phyloP scores from a whole-genome alignment of 2,329 filamentous ascomycete genomes.

The Ophiosphaerella narmari region DNA sequence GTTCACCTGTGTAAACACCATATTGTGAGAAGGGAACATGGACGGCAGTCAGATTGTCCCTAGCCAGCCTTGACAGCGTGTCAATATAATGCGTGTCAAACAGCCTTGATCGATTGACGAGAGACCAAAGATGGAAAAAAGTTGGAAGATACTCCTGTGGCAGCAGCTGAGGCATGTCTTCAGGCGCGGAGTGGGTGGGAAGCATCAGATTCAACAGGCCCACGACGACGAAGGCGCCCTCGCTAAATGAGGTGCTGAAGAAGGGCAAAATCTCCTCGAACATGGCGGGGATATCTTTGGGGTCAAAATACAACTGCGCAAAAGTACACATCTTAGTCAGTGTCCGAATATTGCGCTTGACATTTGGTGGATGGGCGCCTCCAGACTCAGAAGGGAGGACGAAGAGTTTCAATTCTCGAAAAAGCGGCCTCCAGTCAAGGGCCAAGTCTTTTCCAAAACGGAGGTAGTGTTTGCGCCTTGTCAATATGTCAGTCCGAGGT shows the following conservation, averaged over 20 bases:
- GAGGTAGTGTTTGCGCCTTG: constrained; percentile 91
- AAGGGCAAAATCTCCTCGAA: constrained; percentile 58
- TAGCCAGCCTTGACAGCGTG: constrained; percentile 81
- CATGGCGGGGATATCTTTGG: constrained; percentile 78
- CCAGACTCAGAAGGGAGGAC: constrained; percentile 83
- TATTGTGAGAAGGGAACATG: constrained; percentile 82
- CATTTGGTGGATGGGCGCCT: constrained; percentile 63
- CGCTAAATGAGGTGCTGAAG: constrained; percentile 91
- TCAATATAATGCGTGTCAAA: constrained; percentile 90
- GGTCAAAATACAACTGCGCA: constrained; percentile 90
- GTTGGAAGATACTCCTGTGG: constrained; percentile 90
- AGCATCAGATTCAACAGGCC: constrained; percentile 85
- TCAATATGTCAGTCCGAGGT: constrained; percentile 31
- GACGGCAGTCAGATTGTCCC: constrained; percentile 76
- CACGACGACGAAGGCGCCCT: constrained; percentile 91
- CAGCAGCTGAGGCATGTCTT: constrained; percentile 73
- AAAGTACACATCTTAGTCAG: constrained; percentile 89
- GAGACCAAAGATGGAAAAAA: constrained; percentile 94
- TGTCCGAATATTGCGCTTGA: constrained; percentile 70
- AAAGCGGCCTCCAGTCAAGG: constrained; percentile 91
- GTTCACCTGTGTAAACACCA: constrained; percentile 89
- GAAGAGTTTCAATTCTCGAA: constrained; percentile 88
- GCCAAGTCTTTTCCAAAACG: constrained; percentile 86
- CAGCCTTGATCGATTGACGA: constrained; percentile 85
- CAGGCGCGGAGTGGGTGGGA: constrained; percentile 78